Conservation (phyloP, 2,329 filamentous ascomycete genomes). For the Microdochium nivale region DNA sequence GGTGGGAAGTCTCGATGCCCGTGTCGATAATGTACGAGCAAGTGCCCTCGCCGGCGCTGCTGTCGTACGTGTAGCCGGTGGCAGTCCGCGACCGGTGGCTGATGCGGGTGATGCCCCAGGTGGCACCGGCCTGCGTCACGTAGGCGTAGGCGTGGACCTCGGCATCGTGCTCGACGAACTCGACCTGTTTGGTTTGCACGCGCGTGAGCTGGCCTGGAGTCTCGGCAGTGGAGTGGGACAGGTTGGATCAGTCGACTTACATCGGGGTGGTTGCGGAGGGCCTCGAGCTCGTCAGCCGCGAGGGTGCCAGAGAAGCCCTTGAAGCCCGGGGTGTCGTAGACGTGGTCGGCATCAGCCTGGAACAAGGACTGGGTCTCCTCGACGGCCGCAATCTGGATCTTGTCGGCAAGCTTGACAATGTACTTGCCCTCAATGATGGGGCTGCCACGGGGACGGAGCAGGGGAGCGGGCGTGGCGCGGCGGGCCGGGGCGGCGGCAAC, state of each 20-base stretch:
- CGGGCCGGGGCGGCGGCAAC: conserved; percentile 20
- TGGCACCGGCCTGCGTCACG: background rate
- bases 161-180: conserved; percentile 23
- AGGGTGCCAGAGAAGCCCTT: conserved; percentile 34
- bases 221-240: background rate
- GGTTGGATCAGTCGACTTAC: conserved; percentile 18
- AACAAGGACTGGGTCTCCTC: conserved; percentile 18
- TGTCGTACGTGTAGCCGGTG: conserved; percentile 16
- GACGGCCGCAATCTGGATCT: conserved; percentile 18
- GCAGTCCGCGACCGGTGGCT: background rate
- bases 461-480: conserved; percentile 18
- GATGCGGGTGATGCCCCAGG: conserved; percentile 1
- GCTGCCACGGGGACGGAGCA: conserved; percentile 16
- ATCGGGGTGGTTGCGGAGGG: conserved; percentile 27
- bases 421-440: conserved; percentile 28
- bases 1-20: conserved; percentile 32
- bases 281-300: conserved; percentile 28
- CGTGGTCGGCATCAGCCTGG: conserved; percentile 20
- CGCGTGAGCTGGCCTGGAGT: conserved; percentile 2
- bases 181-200: conserved; percentile 14
- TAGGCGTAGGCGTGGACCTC: conserved; percentile 3
- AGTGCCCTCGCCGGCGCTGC: conserved; percentile 12
- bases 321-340: conserved; percentile 22
- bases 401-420: conserved; percentile 35
- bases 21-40: conserved; percentile 39